Base-by-base conservation (phyloP, 78 protist genomes). In the Dictyostelium capitatum region DNA sequence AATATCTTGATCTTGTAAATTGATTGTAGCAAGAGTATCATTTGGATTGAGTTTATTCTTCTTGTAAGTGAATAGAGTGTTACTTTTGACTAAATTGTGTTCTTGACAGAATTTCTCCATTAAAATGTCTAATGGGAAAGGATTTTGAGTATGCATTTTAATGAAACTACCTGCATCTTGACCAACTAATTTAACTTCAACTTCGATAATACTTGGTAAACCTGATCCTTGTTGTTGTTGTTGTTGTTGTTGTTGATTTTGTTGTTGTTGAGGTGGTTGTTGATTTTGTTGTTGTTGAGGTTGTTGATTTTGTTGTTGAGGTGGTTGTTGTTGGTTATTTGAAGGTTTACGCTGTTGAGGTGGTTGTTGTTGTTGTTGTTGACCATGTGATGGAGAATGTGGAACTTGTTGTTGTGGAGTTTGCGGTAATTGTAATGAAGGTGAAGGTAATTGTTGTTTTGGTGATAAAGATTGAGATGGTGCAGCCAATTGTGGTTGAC, bases 51-150 rank as follows among this genome's bases (percentile, higher is more conserved):
- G 8, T 30, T 23, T 75, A 12, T 15, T 23, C 4, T 79, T 79
- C 41, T 65, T 87, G 41, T 47, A 78, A 2, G 80, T 87, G 53
- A 87, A 87, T n/a, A 77, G 32, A 12, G 74, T 80, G 28, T 41
- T n/a, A 9, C 15, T 25, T 51, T 48, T 65, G 10, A 17, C 6
- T 14, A 87, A 79, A 8, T 77, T 57, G 20, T 87, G 93, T 51
- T 87, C 93, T 30, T 77, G 59, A 64, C 93, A 87, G 47, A 87
- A 87, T 54, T 87, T 87, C 0, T 87, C 93, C 93, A 87, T 87
- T 48, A 87, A 82, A 69, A 87, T 64, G 3, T 87, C 47, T 14
- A 87, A 79, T 65, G 93, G 93, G 74, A 87, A 70, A 30, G 93
- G 93, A 54, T 87, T 87, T 19, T 57, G 23, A 20, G 93, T 87